Percentiles rank a stretch among this genome's conserved stretches.
These are phyloP conservation scores for Naganishia cerealis DNA, from an alignment of 1,284 basidiomycete species.

Conservation along the genomic window DNA sequence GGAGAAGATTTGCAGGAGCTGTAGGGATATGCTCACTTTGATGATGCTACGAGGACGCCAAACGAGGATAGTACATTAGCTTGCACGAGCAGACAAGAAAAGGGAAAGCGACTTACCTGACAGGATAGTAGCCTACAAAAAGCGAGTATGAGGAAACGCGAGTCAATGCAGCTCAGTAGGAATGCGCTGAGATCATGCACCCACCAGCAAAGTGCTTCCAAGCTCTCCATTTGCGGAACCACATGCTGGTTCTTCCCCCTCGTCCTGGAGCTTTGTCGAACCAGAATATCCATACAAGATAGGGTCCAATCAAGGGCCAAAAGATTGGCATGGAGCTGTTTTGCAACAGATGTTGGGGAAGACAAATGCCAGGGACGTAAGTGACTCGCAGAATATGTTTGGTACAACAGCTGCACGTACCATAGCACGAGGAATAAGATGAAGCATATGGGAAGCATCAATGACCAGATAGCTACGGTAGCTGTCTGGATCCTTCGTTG, in stretches of 20 bases:
- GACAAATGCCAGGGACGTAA: conserved; percentile 13
- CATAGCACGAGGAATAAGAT: conserved; percentile 74
- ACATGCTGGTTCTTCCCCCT: conserved; percentile 75
- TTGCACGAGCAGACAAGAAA: neutral
- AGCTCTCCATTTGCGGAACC: conserved; percentile 69
- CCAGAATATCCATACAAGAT: conserved; percentile 74
- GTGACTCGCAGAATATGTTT: conserved; percentile 25
- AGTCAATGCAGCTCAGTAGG: neutral
- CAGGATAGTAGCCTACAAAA: conserved; percentile 35
- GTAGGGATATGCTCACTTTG: conserved; percentile 56
- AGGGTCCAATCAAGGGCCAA: conserved; percentile 82
- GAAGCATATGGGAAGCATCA: conserved; percentile 69
- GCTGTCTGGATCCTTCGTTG: conserved; percentile 75
- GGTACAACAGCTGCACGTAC: conserved; percentile 57
- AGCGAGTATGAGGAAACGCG: neutral
- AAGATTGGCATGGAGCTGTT: conserved; percentile 79
- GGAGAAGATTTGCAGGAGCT: neutral
- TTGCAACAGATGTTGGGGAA: neutral
- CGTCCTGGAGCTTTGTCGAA: conserved; percentile 74
- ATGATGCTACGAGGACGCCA: conserved; percentile 56
- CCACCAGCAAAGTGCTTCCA: conserved; percentile 64
- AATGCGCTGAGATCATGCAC: conserved; percentile 25
- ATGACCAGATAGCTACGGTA: conserved; percentile 82
- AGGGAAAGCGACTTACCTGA: conserved; percentile 41
- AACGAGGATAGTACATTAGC: neutral